Evolutionary conservation across 2,329 filamentous ascomycete species (phyloP).

Genomic region (Biscogniauxia sp.): DNA sequence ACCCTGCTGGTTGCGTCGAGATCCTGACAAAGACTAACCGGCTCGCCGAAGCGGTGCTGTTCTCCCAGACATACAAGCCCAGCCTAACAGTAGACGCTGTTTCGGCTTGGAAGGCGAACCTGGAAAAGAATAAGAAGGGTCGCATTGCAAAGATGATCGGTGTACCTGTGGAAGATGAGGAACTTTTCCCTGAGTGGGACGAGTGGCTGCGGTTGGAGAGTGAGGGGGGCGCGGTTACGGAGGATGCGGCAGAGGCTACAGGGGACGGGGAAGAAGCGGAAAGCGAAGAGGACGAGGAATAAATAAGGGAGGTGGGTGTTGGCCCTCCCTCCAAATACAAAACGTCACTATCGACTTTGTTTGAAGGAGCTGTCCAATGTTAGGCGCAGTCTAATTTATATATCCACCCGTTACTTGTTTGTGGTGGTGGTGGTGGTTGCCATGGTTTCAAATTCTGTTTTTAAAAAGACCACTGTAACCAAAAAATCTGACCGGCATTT

Average conservation of each 20-base stretch:
- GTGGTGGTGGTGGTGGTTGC: too few relatives aligned
- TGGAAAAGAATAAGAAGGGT: slow-evolving; percentile 82
- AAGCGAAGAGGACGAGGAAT: slow-evolving; percentile 6
- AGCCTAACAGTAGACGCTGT: slow-evolving; percentile 68
- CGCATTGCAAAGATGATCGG: slow-evolving; percentile 83
- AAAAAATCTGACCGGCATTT: too few relatives aligned
- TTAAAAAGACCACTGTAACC: too few relatives aligned
- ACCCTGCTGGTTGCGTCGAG: slow-evolving; percentile 77
- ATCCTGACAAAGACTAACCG: slow-evolving; percentile 77
- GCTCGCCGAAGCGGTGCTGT: slow-evolving; percentile 81
- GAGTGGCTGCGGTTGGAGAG: slow-evolving; percentile 81
- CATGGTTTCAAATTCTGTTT: too few relatives aligned
- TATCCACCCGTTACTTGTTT: too few relatives aligned
- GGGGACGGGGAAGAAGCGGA: slow-evolving; percentile 22
- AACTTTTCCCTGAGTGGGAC: slow-evolving; percentile 96
- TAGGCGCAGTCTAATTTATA: too few relatives aligned
- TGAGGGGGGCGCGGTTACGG: slow-evolving; percentile 54
- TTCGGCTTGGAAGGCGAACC: slow-evolving; percentile 73
- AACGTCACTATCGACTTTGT: background rate
- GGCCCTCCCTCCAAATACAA: background rate
- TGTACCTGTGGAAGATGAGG: slow-evolving; percentile 76
- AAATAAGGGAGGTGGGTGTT: background rate
- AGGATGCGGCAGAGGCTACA: slow-evolving; percentile 24
- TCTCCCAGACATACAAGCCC: slow-evolving; percentile 94
- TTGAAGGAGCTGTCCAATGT: slow-evolving; percentile 12